These are phyloP conservation scores for Pseudocercospora eumusae DNA, from an alignment of 2,329 filamentous ascomycete genomes.

Conservation along the genomic window DNA sequence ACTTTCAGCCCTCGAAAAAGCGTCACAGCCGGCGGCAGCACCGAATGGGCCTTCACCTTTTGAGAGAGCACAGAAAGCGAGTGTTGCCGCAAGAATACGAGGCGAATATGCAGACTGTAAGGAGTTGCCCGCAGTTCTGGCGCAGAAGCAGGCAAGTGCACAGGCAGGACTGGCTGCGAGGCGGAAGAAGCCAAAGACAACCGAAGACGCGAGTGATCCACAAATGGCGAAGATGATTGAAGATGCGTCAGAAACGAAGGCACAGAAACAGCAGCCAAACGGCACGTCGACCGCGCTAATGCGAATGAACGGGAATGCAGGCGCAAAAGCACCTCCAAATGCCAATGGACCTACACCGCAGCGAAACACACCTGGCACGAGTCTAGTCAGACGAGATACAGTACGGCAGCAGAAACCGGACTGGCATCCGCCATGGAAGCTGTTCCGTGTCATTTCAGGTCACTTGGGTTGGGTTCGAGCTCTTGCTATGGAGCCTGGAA, in stretches of 20 bases:
- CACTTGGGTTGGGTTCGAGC: constrained; percentile 93
- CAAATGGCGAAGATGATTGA: constrained; percentile 69
- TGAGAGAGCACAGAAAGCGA: constrained; percentile 49
- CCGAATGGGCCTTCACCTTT: constrained; percentile 49
- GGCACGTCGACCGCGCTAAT: constrained; percentile 60
- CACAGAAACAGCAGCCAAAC: constrained; percentile 47
- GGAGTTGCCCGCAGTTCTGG: constrained; percentile 74
- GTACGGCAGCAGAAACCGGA: constrained; percentile 75
- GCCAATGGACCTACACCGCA: constrained; percentile 58
- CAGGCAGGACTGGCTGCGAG: constrained; percentile 59
- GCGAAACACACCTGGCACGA: constrained; percentile 54
- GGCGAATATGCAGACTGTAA: constrained; percentile 77
- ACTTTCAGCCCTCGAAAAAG: constrained; percentile 45
- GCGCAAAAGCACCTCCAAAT: constrained; percentile 51
- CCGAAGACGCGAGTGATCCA: constrained; percentile 54
- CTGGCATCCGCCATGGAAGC: constrained; percentile 98
- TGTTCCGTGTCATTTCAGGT: constrained; percentile 95
- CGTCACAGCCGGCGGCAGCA: constrained; percentile 45
- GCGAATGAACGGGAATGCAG: constrained; percentile 50
- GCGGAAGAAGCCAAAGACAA: constrained; percentile 63
- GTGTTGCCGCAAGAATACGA: constrained; percentile 61
- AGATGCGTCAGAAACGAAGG: constrained; percentile 55
- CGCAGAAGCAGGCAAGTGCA: constrained; percentile 72
- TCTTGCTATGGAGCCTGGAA: constrained; percentile 89
- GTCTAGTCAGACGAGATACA: constrained; percentile 64